Base-by-base conservation (phyloP, 352 stramenopile species). In the Phytophthora pisi region DNA sequence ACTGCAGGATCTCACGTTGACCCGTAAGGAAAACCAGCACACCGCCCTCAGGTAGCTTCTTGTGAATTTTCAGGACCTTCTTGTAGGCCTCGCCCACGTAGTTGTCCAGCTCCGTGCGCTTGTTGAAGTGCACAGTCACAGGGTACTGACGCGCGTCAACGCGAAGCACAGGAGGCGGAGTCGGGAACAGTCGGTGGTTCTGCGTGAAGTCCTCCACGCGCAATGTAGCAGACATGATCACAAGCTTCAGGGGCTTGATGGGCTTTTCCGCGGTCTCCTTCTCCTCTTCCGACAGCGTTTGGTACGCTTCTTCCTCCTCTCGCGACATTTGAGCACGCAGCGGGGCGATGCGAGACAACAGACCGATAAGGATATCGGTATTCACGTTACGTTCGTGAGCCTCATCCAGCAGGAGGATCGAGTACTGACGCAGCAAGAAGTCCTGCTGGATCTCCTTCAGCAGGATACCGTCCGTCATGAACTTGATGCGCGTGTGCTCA, bases 381-480 rank as follows among this genome's bases (percentile, higher is more conserved):
- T 98, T 98, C 16, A 99, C 78, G 68, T 98, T 99, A 54, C 97
- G 85, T 72, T 99, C 97, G 76, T 99, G 97, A 13, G 96, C 96
- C 70, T 99, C 97, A 80, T 99, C 97, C 36, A 99, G 60, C 36
- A 95, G 66, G 16, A 94, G 58, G 57, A 95, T 89, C 51, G 88
- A 94, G 70, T 95, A 95, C 30, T 89, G 75, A 30, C 80, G 78
- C 49, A 95, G 57, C 31, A 93, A 62, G 47, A 93, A 93, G 52
- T 95, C 85, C 50, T 92, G 81, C 70, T 98, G 91, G 66, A 98
- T 97, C 75, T 99, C 98, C 72, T 98, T 95, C n/a, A 99, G 80
- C 40, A 99, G 74, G 62, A 99, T 99, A 65, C 98, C 98, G 72
- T 99, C 98, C 5, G 98, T 99, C 97, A 99, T 99, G 74, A 99